Evolutionary conservation across 495 filamentous ascomycete genomes (phyloP), one percentile per base, ranked within the genome.

Genomic region (Cenococcum geophilum): DNA sequence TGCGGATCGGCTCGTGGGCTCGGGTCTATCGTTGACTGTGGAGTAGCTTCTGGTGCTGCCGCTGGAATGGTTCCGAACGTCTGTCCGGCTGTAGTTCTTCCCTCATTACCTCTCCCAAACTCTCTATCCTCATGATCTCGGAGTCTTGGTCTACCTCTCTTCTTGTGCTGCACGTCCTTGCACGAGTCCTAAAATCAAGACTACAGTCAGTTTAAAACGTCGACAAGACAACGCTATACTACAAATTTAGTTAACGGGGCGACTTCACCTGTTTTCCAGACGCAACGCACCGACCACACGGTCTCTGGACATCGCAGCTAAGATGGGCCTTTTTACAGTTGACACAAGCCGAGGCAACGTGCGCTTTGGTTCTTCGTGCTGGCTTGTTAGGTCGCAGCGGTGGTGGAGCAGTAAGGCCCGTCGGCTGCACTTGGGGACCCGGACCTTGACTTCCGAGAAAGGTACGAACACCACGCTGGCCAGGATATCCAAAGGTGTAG

Each of bases 261-360:
- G 40, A 45, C 40, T 56, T 49, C 76, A 86, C 86, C 75, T 84
- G 80, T 71, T 87, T 87, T 9, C 82, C 82, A 55, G 83, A 78
- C 45, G 81, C 72, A 21, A 85, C 78, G 73, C 84, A 87, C 71
- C 84, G 73, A 64, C 78, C 75, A 71, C 84, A 87, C 37, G 84
- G 83, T 36, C 83, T 75, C 55, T 80, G 83, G 53, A 84, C 79
- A 69, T 89, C 86, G 70, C 86, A 89, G 36, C 84, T 85, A 61
- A 98, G 77, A 81, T 98, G 93, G 60, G 95, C 95, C 74, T 86
- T 91, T 73, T 97, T 97, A 78, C 93, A 98, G 69, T 96, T 95
- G 58, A 97, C 88, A 72, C 93, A 98, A 18, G 93, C 93, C 36
- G 92, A 96, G 37, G 92, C 90, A 51, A 98, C 93, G 77, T 98